Evolutionary conservation across 805 yeast species (phyloP).

Genomic region (Hagleromyces aurorensis): DNA sequence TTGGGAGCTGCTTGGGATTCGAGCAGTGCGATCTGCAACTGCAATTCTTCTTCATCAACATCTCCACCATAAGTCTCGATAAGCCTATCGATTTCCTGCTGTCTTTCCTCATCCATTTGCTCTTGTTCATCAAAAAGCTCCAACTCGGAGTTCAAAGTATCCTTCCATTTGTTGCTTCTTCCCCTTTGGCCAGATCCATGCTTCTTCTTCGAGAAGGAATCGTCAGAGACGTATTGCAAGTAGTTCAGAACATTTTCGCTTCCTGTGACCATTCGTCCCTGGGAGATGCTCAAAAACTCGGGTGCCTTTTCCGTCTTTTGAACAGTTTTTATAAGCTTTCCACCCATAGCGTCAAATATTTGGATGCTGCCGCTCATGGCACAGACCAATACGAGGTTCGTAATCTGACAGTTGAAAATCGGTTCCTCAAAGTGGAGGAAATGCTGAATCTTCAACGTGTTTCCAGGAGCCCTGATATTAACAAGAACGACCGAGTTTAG

Average conservation of each 20-base stretch:
- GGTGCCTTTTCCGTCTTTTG: constrained; percentile 28
- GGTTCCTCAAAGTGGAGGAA: constrained; percentile 23
- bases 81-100: constrained; percentile 14
- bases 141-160: constrained; percentile 20
- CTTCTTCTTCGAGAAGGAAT: constrained; percentile 8
- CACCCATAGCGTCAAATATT: constrained; percentile 26
- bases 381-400: constrained; percentile 24
- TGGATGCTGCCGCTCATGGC: constrained; percentile 25
- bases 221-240: constrained; percentile 21
- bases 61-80: constrained; percentile 26
- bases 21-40: constrained; percentile 28
- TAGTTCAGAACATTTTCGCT: constrained; percentile 26
- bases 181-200: constrained; percentile 7
- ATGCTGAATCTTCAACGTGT: constrained; percentile 10
- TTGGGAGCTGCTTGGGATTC: constrained; percentile 20
- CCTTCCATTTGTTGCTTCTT: constrained; percentile 27
- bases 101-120: constrained; percentile 9
- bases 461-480: constrained; percentile 22
- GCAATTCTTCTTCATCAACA: constrained; percentile 28
- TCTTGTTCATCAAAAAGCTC: constrained; percentile 27
- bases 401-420: constrained; percentile 23
- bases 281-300: constrained; percentile 25
- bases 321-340: constrained; percentile 25
- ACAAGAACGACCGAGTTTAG: constrained; percentile 18
- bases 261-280: constrained; percentile 26